These are phyloP conservation scores for Raffaelea deltoideospora DNA, from an alignment of 2,329 filamentous ascomycete genomes.

Conservation along the genomic window DNA sequence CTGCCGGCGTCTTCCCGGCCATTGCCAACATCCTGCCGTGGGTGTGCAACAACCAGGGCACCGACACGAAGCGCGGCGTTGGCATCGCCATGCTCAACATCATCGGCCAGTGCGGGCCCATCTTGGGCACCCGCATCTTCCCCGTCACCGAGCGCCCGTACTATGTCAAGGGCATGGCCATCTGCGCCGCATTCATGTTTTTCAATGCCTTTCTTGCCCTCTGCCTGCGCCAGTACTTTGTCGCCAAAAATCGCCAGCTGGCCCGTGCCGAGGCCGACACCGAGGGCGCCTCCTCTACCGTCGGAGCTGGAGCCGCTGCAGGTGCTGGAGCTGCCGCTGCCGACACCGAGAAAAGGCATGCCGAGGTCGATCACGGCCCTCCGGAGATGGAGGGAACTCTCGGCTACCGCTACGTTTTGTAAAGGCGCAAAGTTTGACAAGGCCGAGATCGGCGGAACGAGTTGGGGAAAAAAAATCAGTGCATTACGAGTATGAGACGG, in stretches of 20 bases:
- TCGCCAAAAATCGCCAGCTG: conserved; percentile 18
- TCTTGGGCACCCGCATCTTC: conserved; percentile 50
- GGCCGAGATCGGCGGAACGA: no score
- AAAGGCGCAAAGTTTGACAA: no score
- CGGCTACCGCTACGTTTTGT: conserved; percentile 10
- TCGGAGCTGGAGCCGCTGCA: not conserved
- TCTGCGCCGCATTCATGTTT: conserved; percentile 26
- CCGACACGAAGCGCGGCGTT: conserved; percentile 47
- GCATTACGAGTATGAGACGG: no score
- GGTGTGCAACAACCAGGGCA: conserved; percentile 56
- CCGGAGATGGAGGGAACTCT: conserved; percentile 8
- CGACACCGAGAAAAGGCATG: conserved; percentile 2
- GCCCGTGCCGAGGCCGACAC: conserved; percentile 13
- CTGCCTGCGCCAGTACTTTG: conserved; percentile 17
- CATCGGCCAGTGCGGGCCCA: conserved; percentile 45
- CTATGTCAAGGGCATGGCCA: conserved; percentile 22
- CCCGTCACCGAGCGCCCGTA: conserved; percentile 24
- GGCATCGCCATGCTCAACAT: conserved; percentile 48
- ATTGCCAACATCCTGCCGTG: conserved; percentile 57
- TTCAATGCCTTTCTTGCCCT: conserved; percentile 22
- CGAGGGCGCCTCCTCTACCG: not conserved
- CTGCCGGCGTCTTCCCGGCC: conserved; percentile 40
- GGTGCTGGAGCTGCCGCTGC: not conserved
- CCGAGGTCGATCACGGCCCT: not conserved
- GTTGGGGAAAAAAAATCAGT: no score